Conservation (phyloP, 2,329 filamentous ascomycete species). For the Fusarium agapanthi region DNA sequence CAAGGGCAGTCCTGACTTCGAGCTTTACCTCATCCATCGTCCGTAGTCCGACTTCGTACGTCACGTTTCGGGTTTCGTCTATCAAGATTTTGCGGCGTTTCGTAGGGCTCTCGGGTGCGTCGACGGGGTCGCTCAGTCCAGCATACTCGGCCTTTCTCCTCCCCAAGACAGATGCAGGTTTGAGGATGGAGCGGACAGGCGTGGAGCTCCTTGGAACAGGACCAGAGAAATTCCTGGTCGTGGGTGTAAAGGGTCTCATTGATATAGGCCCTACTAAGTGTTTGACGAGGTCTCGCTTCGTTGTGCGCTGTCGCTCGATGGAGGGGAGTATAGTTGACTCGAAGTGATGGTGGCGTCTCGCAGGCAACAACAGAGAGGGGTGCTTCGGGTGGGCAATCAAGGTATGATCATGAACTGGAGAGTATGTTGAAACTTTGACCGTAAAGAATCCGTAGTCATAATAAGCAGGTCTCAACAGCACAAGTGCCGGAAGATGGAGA, state of each 20-base stretch:
- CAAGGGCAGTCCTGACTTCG: conserved; percentile 64
- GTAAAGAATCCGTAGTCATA: conserved; percentile 39
- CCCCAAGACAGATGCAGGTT: conserved; percentile 56
- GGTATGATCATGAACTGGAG: conserved; percentile 38
- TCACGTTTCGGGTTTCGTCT: conserved; percentile 65
- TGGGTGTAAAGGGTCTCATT: conserved; percentile 47
- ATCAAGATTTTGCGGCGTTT: conserved; percentile 68
- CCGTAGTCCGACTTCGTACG: conserved; percentile 62
- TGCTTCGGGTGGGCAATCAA: conserved; percentile 18
- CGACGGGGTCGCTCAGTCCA: conserved; percentile 51
- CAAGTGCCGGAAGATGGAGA: conserved; percentile 6
- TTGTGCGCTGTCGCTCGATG: conserved; percentile 13
- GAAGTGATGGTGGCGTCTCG: conserved; percentile 37
- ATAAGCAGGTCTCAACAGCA: conserved; percentile 32
- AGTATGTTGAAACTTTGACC: conserved; percentile 33
- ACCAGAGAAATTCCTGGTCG: conserved; percentile 47
- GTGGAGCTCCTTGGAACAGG: conserved; percentile 48
- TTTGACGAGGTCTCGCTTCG: conserved; percentile 11
- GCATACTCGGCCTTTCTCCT: conserved; percentile 56
- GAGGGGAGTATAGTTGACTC: conserved; percentile 2
- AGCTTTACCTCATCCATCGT: conserved; percentile 64
- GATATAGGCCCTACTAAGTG: conserved; percentile 16
- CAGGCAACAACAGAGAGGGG: conserved; percentile 40
- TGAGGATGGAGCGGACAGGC: conserved; percentile 64
- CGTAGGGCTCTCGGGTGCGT: conserved; percentile 53